Evolutionary conservation across 768 basidiomycete genomes (phyloP), one percentile per base, ranked within the genome.

Genomic region (Termitomyces sp.): DNA sequence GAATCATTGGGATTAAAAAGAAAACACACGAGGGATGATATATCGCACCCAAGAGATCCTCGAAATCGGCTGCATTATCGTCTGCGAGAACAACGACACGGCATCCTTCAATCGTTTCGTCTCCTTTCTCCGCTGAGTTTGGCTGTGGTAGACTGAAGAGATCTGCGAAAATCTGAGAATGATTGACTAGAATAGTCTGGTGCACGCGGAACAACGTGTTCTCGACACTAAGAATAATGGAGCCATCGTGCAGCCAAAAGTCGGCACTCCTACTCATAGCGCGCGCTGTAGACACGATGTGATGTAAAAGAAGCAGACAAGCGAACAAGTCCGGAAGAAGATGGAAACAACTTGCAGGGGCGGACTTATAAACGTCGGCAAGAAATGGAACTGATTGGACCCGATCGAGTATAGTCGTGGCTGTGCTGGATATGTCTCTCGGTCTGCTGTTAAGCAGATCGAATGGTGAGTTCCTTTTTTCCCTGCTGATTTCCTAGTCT

Each of bases 91-190:
- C 67, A 3, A 84, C 77, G 21, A 83, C 71, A 45, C 73, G 76
- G 55, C 80, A 83, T 5, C 76, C 77, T 12, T 84, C 82, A 9
- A 81, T 59, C 60, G 64, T 70, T 40, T 72, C 65, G 42, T 73
- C 68, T 7, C 67, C 71, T 21, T 19, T 53, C 11, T 17, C 57
- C 17, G 47, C 8, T 2, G 12, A 23, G 25, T 28, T 3, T 5
- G 82, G 82, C 57, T 80, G 82, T 11, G 84, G 85, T 8, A 88
- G 62, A 3, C 75, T 73, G 60, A 89, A 82, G 49, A 88, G 70
- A 58, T 81, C 84, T 16, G 76, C 75, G 60, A 89, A 89, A 1
- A 88, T 73, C 40, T 88, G 84, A 0, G 85, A 86, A 60, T 88
- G 84, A 51, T 72, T 73, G 5, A 73, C 69, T 0, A 79, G 65